A percentile compares a stretch with the other conserved stretches of the same genome.
Evolutionary conservation across 495 filamentous ascomycete species (phyloP).

Genomic region (Apodospora peruviana): DNA sequence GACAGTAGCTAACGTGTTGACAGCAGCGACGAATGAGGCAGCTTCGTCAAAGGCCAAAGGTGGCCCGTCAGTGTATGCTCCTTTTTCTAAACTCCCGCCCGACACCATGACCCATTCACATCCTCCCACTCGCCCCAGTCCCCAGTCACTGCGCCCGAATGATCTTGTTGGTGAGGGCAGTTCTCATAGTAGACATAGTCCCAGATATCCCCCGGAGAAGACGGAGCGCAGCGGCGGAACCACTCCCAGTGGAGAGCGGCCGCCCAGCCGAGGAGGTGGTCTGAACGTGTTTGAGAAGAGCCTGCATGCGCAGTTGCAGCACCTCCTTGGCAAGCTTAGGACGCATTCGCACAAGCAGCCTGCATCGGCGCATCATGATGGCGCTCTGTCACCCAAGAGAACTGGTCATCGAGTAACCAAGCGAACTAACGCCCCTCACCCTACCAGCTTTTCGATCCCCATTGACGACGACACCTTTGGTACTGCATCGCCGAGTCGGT

Average conservation of each 20-base stretch:
- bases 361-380: not conserved
- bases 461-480: conserved; percentile 31
- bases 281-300: conserved; percentile 20
- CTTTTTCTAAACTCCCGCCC: conserved; percentile 1
- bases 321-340: conserved; percentile 12
- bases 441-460: conserved; percentile 46
- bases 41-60: conserved; percentile 7
- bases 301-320: conserved; percentile 19
- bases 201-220: conserved; percentile 4
- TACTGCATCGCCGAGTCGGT: conserved; percentile 24
- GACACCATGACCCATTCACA: not conserved
- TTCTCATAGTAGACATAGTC: not conserved
- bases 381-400: conserved; percentile 5
- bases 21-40: conserved; percentile 16
- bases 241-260: conserved; percentile 22
- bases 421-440: conserved; percentile 26
- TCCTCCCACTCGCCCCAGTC: not conserved
- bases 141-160: conserved; percentile 8
- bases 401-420: conserved; percentile 3
- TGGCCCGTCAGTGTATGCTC: conserved; percentile 26
- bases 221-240: not conserved
- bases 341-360: not conserved
- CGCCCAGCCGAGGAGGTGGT: conserved; percentile 1
- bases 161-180: conserved; percentile 8
- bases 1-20: not conserved